phyloP scores from a whole-genome alignment of 2,329 filamentous ascomycete genomes.

The Fusarium nelsonii region DNA sequence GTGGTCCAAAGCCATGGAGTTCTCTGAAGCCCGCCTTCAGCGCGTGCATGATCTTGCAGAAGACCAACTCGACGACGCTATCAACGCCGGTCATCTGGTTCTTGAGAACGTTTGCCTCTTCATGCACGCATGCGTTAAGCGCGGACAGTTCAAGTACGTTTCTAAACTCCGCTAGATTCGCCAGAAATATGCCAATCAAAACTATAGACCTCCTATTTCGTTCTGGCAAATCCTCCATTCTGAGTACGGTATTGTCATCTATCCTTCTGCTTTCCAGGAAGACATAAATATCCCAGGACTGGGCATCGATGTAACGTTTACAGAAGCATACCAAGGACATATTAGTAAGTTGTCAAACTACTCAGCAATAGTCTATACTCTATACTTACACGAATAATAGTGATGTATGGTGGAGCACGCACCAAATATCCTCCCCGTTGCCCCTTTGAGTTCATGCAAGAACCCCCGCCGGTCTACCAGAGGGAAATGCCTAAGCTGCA shows the following conservation, averaged over 20 bases:
- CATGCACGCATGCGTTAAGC: constrained; percentile 55
- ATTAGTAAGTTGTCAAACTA: constrained; percentile 48
- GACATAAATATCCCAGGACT: constrained; percentile 52
- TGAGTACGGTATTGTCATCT: constrained; percentile 58
- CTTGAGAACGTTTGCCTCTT: constrained; percentile 58
- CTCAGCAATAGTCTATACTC: background rate
- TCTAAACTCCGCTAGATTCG: background rate
- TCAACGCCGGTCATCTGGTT: constrained; percentile 52
- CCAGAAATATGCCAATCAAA: constrained; percentile 1
- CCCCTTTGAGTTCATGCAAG: constrained; percentile 55
- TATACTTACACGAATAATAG: constrained; percentile 39
- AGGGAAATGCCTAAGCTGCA: constrained; percentile 35
- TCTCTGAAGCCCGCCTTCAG: constrained; percentile 52
- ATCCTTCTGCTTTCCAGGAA: constrained; percentile 56
- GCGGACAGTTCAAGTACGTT: constrained; percentile 54
- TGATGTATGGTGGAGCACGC: constrained; percentile 53
- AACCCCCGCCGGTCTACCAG: constrained; percentile 55
- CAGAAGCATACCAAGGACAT: constrained; percentile 54
- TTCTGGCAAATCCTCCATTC: constrained; percentile 56
- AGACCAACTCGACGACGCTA: constrained; percentile 51
- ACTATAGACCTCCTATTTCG: constrained; percentile 51
- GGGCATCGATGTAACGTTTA: constrained; percentile 53
- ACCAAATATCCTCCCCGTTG: constrained; percentile 52
- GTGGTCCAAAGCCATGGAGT: constrained; percentile 55
- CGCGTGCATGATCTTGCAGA: constrained; percentile 51